Evolutionary conservation across 805 yeast species (phyloP), one percentile per base, ranked within the genome.

Genomic region (Maudiozyma pseudohumilis): DNA sequence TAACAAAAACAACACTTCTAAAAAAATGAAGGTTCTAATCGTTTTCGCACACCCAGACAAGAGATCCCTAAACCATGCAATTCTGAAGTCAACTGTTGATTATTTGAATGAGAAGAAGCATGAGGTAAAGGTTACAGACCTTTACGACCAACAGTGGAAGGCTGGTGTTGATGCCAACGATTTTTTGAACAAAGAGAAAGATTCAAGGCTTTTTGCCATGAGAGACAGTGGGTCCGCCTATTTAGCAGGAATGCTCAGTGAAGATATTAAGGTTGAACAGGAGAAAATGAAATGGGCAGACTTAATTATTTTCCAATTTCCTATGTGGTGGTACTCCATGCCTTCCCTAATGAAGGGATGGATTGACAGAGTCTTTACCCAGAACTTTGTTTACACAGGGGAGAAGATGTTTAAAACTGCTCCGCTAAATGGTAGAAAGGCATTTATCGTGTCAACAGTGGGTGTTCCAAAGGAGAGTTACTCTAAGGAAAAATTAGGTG

Each of bases 331-430:
- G 60, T 55, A 38, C 36, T 23, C 44, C 3, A 44, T 56, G 55
- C 60, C 58, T 8, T 56, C 60, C 11, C 50, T 54, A 23, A 34
- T 56, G 23, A 56, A 52, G 29, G 60, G 60, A 9, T 55, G 59
- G 56, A 34, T 56, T 19, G 60, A 53, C 5, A 43, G 59, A 21
- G 59, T 50, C 12, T 49, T 29, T 27, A 36, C 53, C 2, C 42
- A 35, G 32, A 55, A 52, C 11, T 43, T 48, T 12, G 57, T 45
- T 11, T 53, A 52, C 24, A 53, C 52, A n/a, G 39, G 40, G 29
- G 55, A 50, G 16, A 41, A 25, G 17, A 39, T 24, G 11, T 12
- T 11, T 21, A 33, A 26, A 20, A 32, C 42, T 29, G 58, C 58
- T n/a, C 17, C 24, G 1, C 34, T 55, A 25, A 35, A 23, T 8